Evolutionary conservation across 1,284 basidiomycete genomes (phyloP), one percentile per base, ranked within the genome.

Genomic region (Vanrija sp.): DNA sequence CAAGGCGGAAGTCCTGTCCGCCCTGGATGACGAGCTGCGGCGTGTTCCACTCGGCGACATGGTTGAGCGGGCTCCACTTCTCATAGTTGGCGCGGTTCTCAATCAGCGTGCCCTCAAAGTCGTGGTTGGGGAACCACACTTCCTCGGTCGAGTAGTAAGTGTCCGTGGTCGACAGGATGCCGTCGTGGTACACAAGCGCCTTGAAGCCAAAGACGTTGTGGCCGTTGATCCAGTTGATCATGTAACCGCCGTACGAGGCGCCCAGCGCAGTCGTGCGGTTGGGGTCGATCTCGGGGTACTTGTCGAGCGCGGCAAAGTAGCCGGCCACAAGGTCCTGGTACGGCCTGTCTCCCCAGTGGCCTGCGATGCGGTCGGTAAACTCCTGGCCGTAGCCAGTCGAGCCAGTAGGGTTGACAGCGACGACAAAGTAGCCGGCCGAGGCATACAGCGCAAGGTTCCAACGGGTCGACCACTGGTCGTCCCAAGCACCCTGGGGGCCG

Each of bases 161-260:
- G 75, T 86, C 88, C 16, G 57, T 51, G 19, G 63, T 69, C 54
- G 56, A 61, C 46, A 71, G 65, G 29, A 90, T 87, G n/a, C 90
- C 89, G 66, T 93, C 89, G 67, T 94, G 90, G 66, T 86, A 88
- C 15, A 93, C 84, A 42, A 96, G 80, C 1, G 89, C 89, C 79
- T 93, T 94, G 82, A 96, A 95, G 23, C 83, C 83, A 69, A 90
- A 74, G 59, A 91, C 87, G 15, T 92, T 91, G 74, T 95, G 90
- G 0, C 91, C 89, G 75, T 93, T 88, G 58, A 95, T 92, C 90
- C 89, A 96, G 74, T 92, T 95, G 46, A 72, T 61, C 72, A 77
- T 77, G 65, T 74, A 77, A 6, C 78, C 78, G 38, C 78, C 78
- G 54, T 77, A 80, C 7, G 65, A 69, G 0, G 73, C 78, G 10